Conservation (phyloP, 2,329 filamentous ascomycete genomes). For the Fonsecaea erecta region DNA sequence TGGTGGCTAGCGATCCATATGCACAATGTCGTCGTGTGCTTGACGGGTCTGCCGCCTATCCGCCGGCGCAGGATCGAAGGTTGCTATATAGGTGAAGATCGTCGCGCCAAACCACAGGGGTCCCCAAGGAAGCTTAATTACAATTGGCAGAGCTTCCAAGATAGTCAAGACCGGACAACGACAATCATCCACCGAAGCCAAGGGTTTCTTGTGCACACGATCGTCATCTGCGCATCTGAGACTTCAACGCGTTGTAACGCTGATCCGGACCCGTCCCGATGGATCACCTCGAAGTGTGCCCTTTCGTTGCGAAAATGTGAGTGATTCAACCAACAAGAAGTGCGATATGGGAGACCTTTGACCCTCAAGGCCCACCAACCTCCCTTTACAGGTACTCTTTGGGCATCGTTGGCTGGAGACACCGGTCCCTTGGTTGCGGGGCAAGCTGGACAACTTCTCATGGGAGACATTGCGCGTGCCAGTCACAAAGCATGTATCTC, state of each 20-base stretch:
- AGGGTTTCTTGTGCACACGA: constrained; percentile 3
- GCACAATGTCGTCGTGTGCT: background rate
- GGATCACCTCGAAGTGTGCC: constrained; percentile 13
- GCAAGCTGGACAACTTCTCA: background rate
- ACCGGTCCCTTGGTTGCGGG: background rate
- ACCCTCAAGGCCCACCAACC: background rate
- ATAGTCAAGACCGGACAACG: constrained; percentile 18
- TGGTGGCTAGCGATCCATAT: background rate
- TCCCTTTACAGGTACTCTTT: background rate
- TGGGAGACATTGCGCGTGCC: background rate
- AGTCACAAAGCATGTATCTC: background rate
- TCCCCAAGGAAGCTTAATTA: constrained; percentile 14
- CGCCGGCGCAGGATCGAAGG: background rate
- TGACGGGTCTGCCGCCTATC: background rate
- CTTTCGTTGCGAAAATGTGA: background rate
- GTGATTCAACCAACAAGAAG: background rate
- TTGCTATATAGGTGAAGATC: background rate
- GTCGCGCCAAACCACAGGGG: background rate
- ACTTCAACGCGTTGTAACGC: constrained; percentile 24
- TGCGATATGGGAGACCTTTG: background rate
- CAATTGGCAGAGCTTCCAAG: constrained; percentile 16
- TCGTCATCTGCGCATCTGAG: constrained; percentile 17
- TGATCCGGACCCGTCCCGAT: constrained; percentile 12
- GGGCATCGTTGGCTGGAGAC: constrained; percentile 1
- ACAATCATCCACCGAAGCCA: background rate